Evolutionary conservation across 345 rosid species (phyloP).

Genomic region (Euphorbia pulcherrima): DNA sequence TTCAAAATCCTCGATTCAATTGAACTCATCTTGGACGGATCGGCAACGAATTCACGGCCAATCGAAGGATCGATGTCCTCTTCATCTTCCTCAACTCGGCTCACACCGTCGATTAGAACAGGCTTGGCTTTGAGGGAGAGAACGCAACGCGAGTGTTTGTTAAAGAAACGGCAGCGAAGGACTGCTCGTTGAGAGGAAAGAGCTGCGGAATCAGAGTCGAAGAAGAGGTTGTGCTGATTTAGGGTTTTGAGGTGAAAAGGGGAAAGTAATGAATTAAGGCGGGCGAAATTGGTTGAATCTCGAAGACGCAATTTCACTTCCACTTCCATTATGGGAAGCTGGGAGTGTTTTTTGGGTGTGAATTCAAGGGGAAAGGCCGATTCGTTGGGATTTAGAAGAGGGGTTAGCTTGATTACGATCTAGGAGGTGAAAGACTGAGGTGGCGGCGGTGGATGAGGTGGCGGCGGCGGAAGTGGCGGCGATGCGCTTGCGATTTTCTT

Average conservation of each 20-base stretch:
- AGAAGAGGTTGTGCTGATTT: slow-evolving; percentile 65
- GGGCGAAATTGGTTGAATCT: slow-evolving; percentile 41
- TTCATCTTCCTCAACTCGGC: slow-evolving; percentile 87
- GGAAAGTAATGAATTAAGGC: slow-evolving; percentile 47
- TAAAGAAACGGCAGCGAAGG: slow-evolving; percentile 64
- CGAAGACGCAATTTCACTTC: slow-evolving; percentile 71
- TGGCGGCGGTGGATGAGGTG: slow-evolving; percentile 27
- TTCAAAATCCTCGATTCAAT: slow-evolving; percentile 53
- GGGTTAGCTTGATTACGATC: slow-evolving; percentile 48
- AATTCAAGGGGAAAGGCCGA: slow-evolving; percentile 50
- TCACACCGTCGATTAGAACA: slow-evolving; percentile 54
- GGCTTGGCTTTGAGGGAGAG: slow-evolving; percentile 67
- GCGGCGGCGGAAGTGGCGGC: slow-evolving; percentile 27
- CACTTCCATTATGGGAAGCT: slow-evolving; percentile 52
- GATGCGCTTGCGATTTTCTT: slow-evolving; percentile 56
- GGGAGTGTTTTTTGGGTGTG: not conserved
- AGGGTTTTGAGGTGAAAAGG: slow-evolving; percentile 55
- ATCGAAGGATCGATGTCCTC: slow-evolving; percentile 51
- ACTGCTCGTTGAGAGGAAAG: slow-evolving; percentile 54
- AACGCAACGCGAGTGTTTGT: slow-evolving; percentile 41
- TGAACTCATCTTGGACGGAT: slow-evolving; percentile 38
- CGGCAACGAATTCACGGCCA: slow-evolving; percentile 45
- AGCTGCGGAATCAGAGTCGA: slow-evolving; percentile 49
- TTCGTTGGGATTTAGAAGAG: slow-evolving; percentile 54
- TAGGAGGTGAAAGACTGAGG: slow-evolving; percentile 53